These are phyloP conservation scores for Cryptosporidium baileyi DNA, from an alignment of 169 alveolate species.

Conservation along the genomic window DNA sequence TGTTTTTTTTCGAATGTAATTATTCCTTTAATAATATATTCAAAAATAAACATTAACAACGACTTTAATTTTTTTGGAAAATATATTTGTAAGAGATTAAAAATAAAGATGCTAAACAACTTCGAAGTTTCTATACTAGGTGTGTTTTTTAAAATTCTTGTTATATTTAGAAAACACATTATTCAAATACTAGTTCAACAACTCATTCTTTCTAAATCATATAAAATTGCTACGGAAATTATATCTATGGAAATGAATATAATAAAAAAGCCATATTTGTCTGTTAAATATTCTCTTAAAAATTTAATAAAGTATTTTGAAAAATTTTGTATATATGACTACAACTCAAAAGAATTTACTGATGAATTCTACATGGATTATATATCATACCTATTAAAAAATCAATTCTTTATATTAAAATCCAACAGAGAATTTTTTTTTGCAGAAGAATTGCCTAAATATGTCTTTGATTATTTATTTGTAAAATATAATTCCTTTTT, in stretches of 20 bases:
- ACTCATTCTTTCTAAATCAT: not conserved
- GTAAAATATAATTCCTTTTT: too few relatives aligned
- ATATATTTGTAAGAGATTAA: not conserved
- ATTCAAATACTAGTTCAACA: not conserved
- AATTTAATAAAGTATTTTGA: not conserved
- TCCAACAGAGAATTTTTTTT: too few relatives aligned
- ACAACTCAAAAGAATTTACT: too few relatives aligned
- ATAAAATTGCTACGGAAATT: not conserved
- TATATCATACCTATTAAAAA: too few relatives aligned
- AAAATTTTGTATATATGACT: not conserved
- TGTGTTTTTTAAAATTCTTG: not conserved
- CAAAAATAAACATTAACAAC: not conserved
- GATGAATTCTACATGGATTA: too few relatives aligned
- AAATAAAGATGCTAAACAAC: not conserved
- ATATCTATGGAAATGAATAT: not conserved
- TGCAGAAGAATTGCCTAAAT: too few relatives aligned
- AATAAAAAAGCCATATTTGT: not conserved
- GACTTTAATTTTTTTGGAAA: not conserved
- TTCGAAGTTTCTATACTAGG: not conserved
- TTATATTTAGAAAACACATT: not conserved
- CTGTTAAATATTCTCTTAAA: not conserved
- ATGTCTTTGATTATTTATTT: too few relatives aligned
- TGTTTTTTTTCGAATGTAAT: not conserved
- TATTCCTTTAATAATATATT: not conserved
- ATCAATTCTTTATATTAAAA: too few relatives aligned